These are phyloP conservation scores for Suillus clintonianus DNA, from an alignment of 768 basidiomycete species.

Conservation along the genomic window DNA sequence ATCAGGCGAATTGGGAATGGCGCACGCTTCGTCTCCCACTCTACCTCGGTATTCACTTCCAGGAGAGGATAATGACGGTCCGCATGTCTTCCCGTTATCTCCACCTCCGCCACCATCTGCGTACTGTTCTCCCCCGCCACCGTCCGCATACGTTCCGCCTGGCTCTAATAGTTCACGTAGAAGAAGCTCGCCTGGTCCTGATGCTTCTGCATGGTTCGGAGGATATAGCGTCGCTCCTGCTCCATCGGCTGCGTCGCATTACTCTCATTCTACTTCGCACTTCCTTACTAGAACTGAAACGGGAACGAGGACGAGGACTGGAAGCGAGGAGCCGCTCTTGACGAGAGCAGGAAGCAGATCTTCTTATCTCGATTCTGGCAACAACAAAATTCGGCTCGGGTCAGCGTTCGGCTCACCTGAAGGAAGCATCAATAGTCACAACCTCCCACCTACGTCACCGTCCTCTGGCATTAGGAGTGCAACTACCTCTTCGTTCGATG, in stretches of 20 bases:
- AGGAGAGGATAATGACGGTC: constrained; percentile 9
- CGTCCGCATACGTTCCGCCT: constrained; percentile 24
- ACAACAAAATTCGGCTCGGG: constrained; percentile 20
- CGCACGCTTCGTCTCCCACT: constrained; percentile 25
- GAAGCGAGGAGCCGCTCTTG: constrained; percentile 31
- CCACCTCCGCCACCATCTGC: constrained; percentile 22
- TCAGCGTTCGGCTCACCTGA: constrained; percentile 32
- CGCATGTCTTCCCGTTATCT: constrained; percentile 21
- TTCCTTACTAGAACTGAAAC: constrained; percentile 20
- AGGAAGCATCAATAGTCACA: constrained; percentile 21
- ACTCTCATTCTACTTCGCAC: constrained; percentile 23
- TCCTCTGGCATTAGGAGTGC: constrained; percentile 23
- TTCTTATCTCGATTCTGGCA: constrained; percentile 8
- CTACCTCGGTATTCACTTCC: constrained; percentile 18
- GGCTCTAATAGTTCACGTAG: constrained; percentile 8
- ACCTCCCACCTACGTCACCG: background rate
- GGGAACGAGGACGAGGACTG: constrained; percentile 27
- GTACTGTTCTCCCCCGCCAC: constrained; percentile 19
- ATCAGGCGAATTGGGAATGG: constrained; percentile 8
- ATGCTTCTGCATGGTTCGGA: constrained; percentile 24
- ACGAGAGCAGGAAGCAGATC: constrained; percentile 5
- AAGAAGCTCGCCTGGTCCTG: constrained; percentile 30
- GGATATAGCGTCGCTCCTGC: constrained; percentile 25
- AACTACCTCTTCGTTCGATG: constrained; percentile 27
- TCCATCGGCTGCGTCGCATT: constrained; percentile 28